A percentile compares a stretch with the other conserved stretches of the same genome.
Evolutionary conservation across 208 protist species (phyloP).

Genomic region (Leishmania lainsoni): DNA sequence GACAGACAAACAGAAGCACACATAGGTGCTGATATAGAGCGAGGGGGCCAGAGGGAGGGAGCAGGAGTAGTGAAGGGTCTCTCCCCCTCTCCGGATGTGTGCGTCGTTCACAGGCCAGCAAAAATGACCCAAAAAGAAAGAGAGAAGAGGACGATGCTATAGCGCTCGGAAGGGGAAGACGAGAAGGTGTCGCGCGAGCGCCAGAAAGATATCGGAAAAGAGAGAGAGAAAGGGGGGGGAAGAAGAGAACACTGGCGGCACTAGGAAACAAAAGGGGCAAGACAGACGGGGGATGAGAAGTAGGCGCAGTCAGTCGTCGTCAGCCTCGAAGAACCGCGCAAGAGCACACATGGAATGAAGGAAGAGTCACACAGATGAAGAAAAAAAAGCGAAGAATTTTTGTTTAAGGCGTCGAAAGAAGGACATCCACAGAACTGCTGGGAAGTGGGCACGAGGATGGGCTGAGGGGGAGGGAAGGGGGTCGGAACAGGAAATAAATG

Average conservation of each 20-base stretch:
- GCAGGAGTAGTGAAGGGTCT: neutral
- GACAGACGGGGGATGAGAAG: neutral
- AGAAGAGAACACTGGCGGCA: neutral
- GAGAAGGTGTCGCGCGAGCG: neutral
- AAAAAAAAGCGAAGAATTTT: slow-evolving; percentile 2
- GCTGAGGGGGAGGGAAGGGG: neutral
- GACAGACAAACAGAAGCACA: neutral
- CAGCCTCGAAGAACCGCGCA: neutral
- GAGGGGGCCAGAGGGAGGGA: neutral
- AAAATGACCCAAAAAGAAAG: neutral
- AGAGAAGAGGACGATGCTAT: neutral
- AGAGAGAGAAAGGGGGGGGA: neutral
- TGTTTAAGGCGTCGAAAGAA: neutral
- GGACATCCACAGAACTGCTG: neutral
- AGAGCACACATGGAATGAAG: neutral
- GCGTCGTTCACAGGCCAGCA: neutral
- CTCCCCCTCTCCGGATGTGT: neutral
- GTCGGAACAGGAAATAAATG: neutral
- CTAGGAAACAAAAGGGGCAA: neutral
- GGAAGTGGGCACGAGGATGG: neutral
- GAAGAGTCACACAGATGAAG: neutral
- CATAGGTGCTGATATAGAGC: neutral
- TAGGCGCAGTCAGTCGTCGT: slow-evolving; percentile 1
- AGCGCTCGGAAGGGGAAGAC: neutral
- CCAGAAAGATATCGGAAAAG: neutral